Evolutionary conservation across 345 rosid genomes (phyloP).

Genomic region (Mangifera indica): DNA sequence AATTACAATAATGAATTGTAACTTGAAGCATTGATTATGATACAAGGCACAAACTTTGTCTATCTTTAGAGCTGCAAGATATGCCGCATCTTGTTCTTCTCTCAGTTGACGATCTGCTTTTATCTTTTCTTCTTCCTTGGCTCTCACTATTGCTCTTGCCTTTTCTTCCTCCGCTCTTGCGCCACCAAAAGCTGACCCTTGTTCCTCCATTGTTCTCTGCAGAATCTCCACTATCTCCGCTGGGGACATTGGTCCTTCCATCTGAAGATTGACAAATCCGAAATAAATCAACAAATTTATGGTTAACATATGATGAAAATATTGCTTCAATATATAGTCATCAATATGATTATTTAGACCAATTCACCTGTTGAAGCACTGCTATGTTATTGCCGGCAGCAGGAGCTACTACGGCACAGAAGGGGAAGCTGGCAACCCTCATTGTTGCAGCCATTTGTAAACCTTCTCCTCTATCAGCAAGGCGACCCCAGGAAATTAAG

Average conservation of each 20-base stretch:
- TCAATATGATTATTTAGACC: slow-evolving; percentile 6
- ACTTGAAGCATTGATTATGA: not conserved
- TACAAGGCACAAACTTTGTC: slow-evolving; percentile 38
- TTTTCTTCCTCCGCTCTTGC: slow-evolving; percentile 38
- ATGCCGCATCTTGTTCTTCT: slow-evolving; percentile 63
- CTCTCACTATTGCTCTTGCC: slow-evolving; percentile 33
- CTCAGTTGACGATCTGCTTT: slow-evolving; percentile 48
- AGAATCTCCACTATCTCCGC: slow-evolving; percentile 53
- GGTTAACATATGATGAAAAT: too few species aligned
- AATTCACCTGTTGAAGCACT: slow-evolving; percentile 54
- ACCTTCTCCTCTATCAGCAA: slow-evolving; percentile 52
- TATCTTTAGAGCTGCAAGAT: slow-evolving; percentile 44
- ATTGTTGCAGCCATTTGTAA: slow-evolving; percentile 41
- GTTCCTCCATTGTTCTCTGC: slow-evolving; percentile 60
- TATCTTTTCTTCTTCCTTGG: slow-evolving; percentile 40
- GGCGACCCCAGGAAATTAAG: slow-evolving; percentile 55
- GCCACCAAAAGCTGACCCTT: slow-evolving; percentile 52
- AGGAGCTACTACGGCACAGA: slow-evolving; percentile 54
- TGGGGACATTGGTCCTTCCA: slow-evolving; percentile 58
- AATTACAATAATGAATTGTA: not conserved
- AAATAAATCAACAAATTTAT: not conserved
- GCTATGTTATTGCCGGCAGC: slow-evolving; percentile 39
- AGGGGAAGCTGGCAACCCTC: slow-evolving; percentile 50
- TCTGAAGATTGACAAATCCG: slow-evolving; percentile 28
- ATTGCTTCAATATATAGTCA: too few species aligned